A percentile compares a stretch with the other conserved stretches of the same genome.
phyloP scores from a whole-genome alignment of 352 stramenopile species.

The Pythium brachiatum region DNA sequence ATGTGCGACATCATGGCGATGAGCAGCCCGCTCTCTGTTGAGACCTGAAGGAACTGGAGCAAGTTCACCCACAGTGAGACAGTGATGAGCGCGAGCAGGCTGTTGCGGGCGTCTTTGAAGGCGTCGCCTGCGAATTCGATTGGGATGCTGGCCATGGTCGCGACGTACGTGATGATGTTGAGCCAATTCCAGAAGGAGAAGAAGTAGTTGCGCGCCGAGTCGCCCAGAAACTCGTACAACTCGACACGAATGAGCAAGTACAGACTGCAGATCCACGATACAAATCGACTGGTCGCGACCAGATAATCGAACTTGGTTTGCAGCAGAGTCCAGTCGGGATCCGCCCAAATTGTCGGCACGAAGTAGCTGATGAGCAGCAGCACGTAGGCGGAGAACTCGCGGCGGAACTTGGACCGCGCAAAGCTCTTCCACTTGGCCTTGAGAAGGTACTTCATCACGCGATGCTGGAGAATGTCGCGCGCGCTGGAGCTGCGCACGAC shows the following conservation, averaged over 20 bases:
- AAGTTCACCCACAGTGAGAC: conserved; percentile 69
- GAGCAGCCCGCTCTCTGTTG: conserved; percentile 50
- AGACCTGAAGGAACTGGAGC: conserved; percentile 70
- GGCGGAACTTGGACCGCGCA: conserved; percentile 42
- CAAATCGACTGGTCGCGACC: conserved; percentile 33
- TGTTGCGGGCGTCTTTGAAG: conserved; percentile 37
- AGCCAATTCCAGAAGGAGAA: conserved; percentile 61
- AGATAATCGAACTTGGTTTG: conserved; percentile 38
- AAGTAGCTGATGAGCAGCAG: conserved; percentile 51
- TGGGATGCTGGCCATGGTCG: conserved; percentile 46
- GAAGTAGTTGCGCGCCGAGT: conserved; percentile 47
- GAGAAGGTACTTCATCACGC: conserved; percentile 50
- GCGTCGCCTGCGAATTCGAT: conserved; percentile 38
- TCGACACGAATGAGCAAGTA: conserved; percentile 57
- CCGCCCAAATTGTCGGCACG: conserved; percentile 54
- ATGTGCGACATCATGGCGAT: conserved; percentile 81
- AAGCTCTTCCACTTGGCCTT: conserved; percentile 65
- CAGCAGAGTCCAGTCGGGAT: conserved; percentile 48
- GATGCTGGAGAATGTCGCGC: conserved; percentile 50
- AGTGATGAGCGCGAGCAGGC: conserved; percentile 48
- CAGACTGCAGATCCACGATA: conserved; percentile 53
- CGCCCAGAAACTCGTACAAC: conserved; percentile 41
- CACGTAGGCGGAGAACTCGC: conserved; percentile 50
- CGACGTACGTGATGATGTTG: conserved; percentile 45
- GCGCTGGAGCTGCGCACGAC: conserved; percentile 36